Evolutionary conservation across 768 basidiomycete genomes (phyloP), one percentile per base, ranked within the genome.

Genomic region (Leccinellum luteum): DNA sequence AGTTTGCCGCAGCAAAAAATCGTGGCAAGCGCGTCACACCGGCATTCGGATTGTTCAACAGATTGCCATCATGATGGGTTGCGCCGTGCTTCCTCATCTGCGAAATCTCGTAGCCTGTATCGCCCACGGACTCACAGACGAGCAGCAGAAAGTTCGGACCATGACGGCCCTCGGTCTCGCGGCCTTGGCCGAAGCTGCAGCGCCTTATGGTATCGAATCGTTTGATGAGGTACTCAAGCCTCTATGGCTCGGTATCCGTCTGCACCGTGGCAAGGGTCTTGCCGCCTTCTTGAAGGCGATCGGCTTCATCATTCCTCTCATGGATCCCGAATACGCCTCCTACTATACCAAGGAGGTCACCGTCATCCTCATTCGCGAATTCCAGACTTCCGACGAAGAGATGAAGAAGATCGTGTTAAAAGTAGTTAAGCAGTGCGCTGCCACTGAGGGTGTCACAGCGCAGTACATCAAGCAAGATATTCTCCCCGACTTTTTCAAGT

Each of bases 371-470:
- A 96, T 96, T 61, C 93, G 97, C 68, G 96, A 98, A 76, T 98
- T 98, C 79, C 94, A 96, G 73, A 97, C 95, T 6, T 96, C 96
- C 9, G 97, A 99, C 71, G 97, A 99, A 73, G 97, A 99, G 79
- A 99, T 99, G 97, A 96, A 98, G 84, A 97, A 98, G 81, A 98
- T 98, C 63, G 97, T 99, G 6, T 76, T 99, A 51, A 98, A 98
- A 74, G 97, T 99, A 56, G 95, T 98, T 66, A 97, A 98, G 75
- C 97, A 98, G 73, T 98, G 97, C 68, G 93, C 97, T 31, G 92
- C 94, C 9, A 99, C 97, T 2, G 97, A 99, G 70, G 97, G 97
- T 76, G 97, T 99, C 35, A 94, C 94, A 0, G 86, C 97, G 3
- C 82, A 85, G 41, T 99, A 98, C 73, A 97, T 99, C 70, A 96